Conservation (phyloP, 768 basidiomycete species). For the Xerocomus potaroensis region DNA sequence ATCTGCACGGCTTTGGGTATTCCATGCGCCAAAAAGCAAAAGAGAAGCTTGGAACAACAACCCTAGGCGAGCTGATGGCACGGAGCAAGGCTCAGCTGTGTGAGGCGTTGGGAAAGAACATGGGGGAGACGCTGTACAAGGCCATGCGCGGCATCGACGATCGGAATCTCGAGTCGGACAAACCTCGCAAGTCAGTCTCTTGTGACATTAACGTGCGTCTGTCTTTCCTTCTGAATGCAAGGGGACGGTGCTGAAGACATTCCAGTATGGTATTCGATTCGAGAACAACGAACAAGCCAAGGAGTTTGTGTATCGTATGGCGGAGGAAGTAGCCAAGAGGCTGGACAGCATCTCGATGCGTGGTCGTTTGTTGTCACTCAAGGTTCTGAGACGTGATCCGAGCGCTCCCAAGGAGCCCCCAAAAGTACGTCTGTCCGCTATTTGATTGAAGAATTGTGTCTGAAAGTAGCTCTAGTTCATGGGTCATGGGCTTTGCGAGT, state of each 20-base stretch:
- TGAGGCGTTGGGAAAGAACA: slow-evolving; percentile 71
- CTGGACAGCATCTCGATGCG: slow-evolving; percentile 64
- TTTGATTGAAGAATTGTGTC: not conserved
- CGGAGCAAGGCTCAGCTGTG: slow-evolving; percentile 64
- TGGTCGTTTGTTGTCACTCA: slow-evolving; percentile 76
- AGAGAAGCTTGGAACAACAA: slow-evolving; percentile 72
- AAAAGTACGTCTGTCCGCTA: slow-evolving; percentile 52
- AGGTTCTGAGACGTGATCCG: slow-evolving; percentile 84
- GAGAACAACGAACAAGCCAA: slow-evolving; percentile 78
- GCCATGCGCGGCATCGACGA: slow-evolving; percentile 83
- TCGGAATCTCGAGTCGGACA: slow-evolving; percentile 73
- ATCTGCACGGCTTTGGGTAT: slow-evolving; percentile 84
- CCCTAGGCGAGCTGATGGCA: slow-evolving; percentile 61
- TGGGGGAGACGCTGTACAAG: slow-evolving; percentile 82
- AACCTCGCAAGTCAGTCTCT: slow-evolving; percentile 85
- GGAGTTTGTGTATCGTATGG: slow-evolving; percentile 71
- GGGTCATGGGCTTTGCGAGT: slow-evolving; percentile 84
- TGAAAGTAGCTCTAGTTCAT: slow-evolving; percentile 60
- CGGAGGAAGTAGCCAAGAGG: slow-evolving; percentile 68
- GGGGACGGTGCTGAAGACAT: not conserved
- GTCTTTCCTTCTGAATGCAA: not conserved
- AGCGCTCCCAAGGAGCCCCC: slow-evolving; percentile 85
- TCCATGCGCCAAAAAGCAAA: slow-evolving; percentile 72
- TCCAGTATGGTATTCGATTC: slow-evolving; percentile 93
- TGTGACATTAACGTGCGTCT: slow-evolving; percentile 88